Percentiles rank a stretch among this genome's conserved stretches.
phyloP scores from a whole-genome alignment of 73 alveolate genomes.

The Paramecium octaurelia region DNA sequence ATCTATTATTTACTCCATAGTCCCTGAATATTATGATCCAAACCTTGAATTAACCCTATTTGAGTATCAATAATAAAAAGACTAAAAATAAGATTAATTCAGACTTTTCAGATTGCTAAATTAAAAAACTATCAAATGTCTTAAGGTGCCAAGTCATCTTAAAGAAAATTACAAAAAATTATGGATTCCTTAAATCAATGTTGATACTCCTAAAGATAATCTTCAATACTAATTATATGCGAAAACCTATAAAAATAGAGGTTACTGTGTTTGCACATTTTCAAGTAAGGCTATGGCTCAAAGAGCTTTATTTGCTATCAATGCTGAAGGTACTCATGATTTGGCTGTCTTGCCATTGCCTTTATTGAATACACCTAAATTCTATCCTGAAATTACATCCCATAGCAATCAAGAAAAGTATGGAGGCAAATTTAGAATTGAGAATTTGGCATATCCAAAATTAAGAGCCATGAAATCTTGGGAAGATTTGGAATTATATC shows the following conservation, averaged over 20 bases:
- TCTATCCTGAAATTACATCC: neutral
- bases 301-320: constrained; percentile 39
- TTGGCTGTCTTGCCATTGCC: neutral
- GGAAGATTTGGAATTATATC: constrained; percentile 15
- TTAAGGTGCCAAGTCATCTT: neutral
- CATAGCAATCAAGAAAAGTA: constrained; percentile 13
- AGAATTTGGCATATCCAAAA: neutral
- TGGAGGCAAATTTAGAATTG: constrained; percentile 36
- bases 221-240: neutral
- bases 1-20: neutral
- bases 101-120: neutral
- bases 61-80: neutral
- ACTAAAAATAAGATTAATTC: neutral
- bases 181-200: constrained; percentile 21
- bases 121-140: constrained; percentile 18
- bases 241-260: constrained; percentile 28
- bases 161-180: neutral
- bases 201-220: neutral
- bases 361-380: neutral
- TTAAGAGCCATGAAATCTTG: constrained; percentile 31
- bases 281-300: constrained; percentile 46
- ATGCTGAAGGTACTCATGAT: constrained; percentile 8
- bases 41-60: neutral
- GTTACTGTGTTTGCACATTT: constrained; percentile 12
- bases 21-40: constrained; percentile 2